phyloP scores from a whole-genome alignment of 805 yeast genomes.

The Yarrowia phangngaensis region DNA sequence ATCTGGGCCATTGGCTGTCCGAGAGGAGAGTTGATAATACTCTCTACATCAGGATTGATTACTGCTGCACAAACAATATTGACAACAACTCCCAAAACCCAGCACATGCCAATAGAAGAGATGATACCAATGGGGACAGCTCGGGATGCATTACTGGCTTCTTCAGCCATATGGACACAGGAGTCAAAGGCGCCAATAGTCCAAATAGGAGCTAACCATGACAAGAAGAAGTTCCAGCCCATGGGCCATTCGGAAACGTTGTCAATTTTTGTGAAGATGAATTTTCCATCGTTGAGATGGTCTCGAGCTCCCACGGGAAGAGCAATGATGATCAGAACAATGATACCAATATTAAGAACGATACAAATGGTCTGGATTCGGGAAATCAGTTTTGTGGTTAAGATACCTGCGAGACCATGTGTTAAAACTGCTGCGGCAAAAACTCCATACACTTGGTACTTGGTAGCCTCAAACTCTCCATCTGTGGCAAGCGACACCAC shows the following conservation, averaged over 20 bases:
- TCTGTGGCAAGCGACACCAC: constrained; percentile 44
- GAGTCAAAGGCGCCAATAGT: constrained; percentile 72
- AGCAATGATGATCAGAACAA: constrained; percentile 45
- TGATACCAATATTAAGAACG: constrained; percentile 49
- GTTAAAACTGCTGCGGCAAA: constrained; percentile 57
- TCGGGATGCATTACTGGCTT: constrained; percentile 57
- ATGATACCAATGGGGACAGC: constrained; percentile 65
- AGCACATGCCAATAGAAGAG: constrained; percentile 55
- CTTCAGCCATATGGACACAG: constrained; percentile 70
- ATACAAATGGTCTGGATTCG: constrained; percentile 59
- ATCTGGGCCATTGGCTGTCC: constrained; percentile 68
- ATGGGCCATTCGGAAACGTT: constrained; percentile 54
- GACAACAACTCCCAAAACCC: constrained; percentile 56
- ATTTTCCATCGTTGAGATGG: constrained; percentile 48
- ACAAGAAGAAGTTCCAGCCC: constrained; percentile 54
- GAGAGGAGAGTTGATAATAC: constrained; percentile 45
- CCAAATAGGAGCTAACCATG: constrained; percentile 70
- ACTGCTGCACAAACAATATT: constrained; percentile 54
- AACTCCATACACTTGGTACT: constrained; percentile 57
- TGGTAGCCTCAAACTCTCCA: constrained; percentile 53
- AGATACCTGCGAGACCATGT: constrained; percentile 52
- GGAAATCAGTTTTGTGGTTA: constrained; percentile 56
- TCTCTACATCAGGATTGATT: constrained; percentile 45
- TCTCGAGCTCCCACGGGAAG: constrained; percentile 33
- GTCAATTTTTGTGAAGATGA: constrained; percentile 53